phyloP scores from a whole-genome alignment of 768 basidiomycete genomes.

The Sporobolomyces phaffii region DNA sequence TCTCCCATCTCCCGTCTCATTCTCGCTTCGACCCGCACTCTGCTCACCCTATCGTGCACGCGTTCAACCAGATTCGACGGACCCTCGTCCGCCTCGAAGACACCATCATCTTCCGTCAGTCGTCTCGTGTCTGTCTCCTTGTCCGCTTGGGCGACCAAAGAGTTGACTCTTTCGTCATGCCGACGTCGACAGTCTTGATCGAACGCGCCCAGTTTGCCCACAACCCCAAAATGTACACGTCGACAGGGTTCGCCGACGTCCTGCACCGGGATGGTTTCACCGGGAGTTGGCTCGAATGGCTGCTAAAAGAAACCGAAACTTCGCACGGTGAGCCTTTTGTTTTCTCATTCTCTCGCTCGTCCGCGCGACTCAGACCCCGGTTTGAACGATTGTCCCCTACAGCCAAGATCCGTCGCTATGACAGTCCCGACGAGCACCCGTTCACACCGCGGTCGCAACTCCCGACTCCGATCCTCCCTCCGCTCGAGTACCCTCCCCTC shows the following conservation, averaged over 20 bases:
- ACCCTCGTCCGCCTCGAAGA: slow-evolving; percentile 88
- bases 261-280: slow-evolving; percentile 65
- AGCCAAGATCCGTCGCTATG: slow-evolving; percentile 94
- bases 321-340: slow-evolving; percentile 96
- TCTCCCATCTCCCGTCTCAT: no score
- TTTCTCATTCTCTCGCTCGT: slow-evolving; percentile 29
- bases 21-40: no score
- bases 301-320: slow-evolving; percentile 85
- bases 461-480: slow-evolving; percentile 71
- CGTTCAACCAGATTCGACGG: slow-evolving; percentile 73
- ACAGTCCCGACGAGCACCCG: slow-evolving; percentile 97
- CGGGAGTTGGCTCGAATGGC: slow-evolving; percentile 96
- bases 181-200: slow-evolving; percentile 65
- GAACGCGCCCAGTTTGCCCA: slow-evolving; percentile 95
- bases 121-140: no score
- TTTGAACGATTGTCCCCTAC: no score
- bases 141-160: no score
- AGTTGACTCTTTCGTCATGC: no score
- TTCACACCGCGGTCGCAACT: slow-evolving; percentile 67
- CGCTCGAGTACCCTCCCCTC: slow-evolving; percentile 66
- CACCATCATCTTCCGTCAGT: slow-evolving; percentile 81
- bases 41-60: no score
- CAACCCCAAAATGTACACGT: slow-evolving; percentile 80
- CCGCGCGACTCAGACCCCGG: no score
- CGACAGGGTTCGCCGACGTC: slow-evolving; percentile 61